These are phyloP conservation scores for Hansenula lynferdii DNA, from an alignment of 1,139 yeast genomes.

Conservation along the genomic window DNA sequence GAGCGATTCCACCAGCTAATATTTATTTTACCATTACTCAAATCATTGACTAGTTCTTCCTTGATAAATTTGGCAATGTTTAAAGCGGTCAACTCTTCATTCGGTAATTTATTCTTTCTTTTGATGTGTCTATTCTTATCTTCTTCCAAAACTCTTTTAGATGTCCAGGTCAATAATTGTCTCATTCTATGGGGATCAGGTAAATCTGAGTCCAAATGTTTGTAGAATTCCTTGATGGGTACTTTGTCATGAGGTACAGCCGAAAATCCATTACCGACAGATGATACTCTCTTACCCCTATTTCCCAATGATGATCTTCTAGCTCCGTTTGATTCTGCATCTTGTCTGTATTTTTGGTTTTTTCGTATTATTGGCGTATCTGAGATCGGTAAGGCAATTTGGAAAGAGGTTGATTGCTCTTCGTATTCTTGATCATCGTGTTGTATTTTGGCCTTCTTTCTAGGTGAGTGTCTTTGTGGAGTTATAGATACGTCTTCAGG, in stretches of 20 bases:
- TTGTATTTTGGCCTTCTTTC: conserved; percentile 1
- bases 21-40: conserved; percentile 52
- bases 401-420: conserved; percentile 20
- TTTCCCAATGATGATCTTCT: conserved; percentile 48
- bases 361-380: conserved; percentile 38
- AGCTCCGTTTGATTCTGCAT: conserved; percentile 12
- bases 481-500: conserved; percentile 19
- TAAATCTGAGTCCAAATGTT: conserved; percentile 53
- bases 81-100: conserved; percentile 35
- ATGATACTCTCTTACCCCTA: conserved; percentile 70
- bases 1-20: conserved; percentile 63
- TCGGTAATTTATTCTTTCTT: conserved; percentile 21
- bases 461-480: conserved; percentile 11
- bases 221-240: conserved; percentile 51
- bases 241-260: conserved; percentile 69
- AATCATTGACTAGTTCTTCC: conserved; percentile 57
- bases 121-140: conserved; percentile 25
- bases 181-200: conserved; percentile 76
- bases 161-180: conserved; percentile 67
- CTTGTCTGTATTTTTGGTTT: conserved; percentile 30
- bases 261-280: conserved; percentile 67
- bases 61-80: conserved; percentile 61
- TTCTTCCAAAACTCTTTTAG: conserved; percentile 43
- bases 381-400: conserved; percentile 31
- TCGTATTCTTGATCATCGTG: conserved; percentile 9